Percentiles rank a stretch among this genome's conserved stretches.
These are phyloP conservation scores for Cladosporium sp. DNA, from an alignment of 2,329 filamentous ascomycete genomes.

Conservation along the genomic window DNA sequence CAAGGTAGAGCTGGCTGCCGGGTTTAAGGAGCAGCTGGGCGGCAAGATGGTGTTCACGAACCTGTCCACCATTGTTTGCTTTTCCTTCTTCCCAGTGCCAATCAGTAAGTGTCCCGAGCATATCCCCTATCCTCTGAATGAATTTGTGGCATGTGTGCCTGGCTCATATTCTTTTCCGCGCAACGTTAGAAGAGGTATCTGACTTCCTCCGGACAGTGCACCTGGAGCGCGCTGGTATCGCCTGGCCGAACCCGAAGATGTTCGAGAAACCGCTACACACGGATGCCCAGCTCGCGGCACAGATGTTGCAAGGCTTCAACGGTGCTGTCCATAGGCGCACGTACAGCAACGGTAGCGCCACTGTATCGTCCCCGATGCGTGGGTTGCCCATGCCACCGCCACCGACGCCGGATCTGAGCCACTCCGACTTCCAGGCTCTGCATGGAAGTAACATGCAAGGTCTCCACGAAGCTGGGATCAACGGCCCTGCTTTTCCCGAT, in stretches of 20 bases:
- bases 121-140: neutral
- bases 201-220: conserved; percentile 50
- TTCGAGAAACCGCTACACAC: conserved; percentile 3
- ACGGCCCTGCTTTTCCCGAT: neutral
- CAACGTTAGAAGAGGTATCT: too few relatives aligned
- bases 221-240: conserved; percentile 68
- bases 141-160: too few relatives aligned
- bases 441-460: neutral
- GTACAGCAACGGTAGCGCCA: conserved; percentile 16
- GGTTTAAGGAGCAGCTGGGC: conserved; percentile 43
- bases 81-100: conserved; percentile 83
- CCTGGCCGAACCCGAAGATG: conserved; percentile 74
- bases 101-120: conserved; percentile 51
- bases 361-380: neutral
- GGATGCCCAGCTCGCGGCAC: conserved; percentile 20
- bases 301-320: neutral
- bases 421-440: conserved; percentile 2
- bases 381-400: conserved; percentile 18
- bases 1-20: conserved; percentile 71
- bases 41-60: conserved; percentile 50
- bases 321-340: conserved; percentile 10
- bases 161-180: too few relatives aligned
- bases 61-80: conserved; percentile 68
- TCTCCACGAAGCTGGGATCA: neutral
- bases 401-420: conserved; percentile 14